Base-by-base conservation (phyloP, 2,329 filamentous ascomycete genomes). In the Penicillium aurantiogriseum region DNA sequence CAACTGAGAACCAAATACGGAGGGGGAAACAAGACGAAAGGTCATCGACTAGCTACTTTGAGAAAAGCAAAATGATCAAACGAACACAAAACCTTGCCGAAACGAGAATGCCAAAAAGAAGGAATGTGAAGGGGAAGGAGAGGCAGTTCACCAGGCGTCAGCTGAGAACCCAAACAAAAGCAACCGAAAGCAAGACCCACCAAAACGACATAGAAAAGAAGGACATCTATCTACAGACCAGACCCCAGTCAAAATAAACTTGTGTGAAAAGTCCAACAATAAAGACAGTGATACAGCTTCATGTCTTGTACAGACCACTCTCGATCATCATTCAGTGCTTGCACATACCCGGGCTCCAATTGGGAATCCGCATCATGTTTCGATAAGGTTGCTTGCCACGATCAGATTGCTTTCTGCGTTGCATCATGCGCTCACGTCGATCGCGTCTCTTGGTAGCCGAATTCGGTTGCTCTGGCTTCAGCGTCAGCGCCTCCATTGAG, bases 351-450 rank as follows among this genome's bases (percentile, higher is more conserved):
- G 40, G 29, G 29, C 56, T 56, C 57, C 62, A 61, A 29, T 62
- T 61, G 13, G 66, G 52, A 36, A 53, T 53, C 57, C 52, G 64
- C 56, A 59, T 59, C 62, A 59, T 65, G 43, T 67, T 65, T 50
- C 56, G 56, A 48, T 64, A 64, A 11, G 38, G n/a, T 25, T 60
- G 64, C 40, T 56, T 63, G 13, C 58, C 54, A 10, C 55, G 39
- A 6, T 52, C 43, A 1, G 36, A 42, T 7, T 63, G 54, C 21
- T 61, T 63, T 15, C 54, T 58, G 4, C 49, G 71, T 11, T 60
- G 74, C 9, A 63, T 74, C 48, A 71, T 71, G 17, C 73, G 75
- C 23, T 71, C 70, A 6, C 58, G 77, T 25, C 74, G 71, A 10
- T 66, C 69, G 3, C 60, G 71, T 46, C 63, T 70, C 50, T 74